phyloP scores from a whole-genome alignment of 768 basidiomycete species.

The Mrakia hoshinonis region DNA sequence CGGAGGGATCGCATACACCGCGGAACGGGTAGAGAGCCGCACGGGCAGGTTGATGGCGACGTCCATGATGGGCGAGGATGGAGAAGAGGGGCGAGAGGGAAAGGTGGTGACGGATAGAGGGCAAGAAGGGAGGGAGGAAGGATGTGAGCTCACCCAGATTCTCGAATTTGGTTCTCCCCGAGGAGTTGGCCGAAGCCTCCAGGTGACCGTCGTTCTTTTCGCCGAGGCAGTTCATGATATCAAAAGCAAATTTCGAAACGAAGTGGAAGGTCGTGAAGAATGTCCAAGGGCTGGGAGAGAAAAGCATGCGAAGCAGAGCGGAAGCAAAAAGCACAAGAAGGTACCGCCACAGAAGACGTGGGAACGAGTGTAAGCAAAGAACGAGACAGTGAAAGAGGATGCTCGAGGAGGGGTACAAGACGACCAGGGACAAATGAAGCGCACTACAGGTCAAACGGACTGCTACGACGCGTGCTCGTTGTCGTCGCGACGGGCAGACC shows the following conservation, averaged over 20 bases:
- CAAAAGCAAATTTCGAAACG: too few species aligned
- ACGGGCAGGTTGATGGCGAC: conserved; percentile 36
- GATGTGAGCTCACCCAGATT: not conserved
- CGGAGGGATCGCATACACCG: conserved; percentile 63
- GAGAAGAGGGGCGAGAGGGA: not conserved
- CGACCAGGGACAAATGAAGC: too few species aligned
- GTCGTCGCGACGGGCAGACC: conserved; percentile 15
- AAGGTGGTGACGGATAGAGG: not conserved
- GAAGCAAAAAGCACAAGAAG: not conserved
- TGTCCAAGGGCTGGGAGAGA: not conserved
- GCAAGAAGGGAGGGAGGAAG: not conserved
- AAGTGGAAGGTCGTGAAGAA: not conserved
- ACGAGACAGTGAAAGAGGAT: too few species aligned
- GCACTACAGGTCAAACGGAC: not conserved
- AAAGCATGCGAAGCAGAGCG: not conserved
- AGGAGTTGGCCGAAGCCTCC: too few species aligned
- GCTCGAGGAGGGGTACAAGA: too few species aligned
- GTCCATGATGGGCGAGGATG: conserved; percentile 25
- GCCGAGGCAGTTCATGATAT: not conserved
- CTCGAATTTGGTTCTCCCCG: too few species aligned
- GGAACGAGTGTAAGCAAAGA: not conserved
- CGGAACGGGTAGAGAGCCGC: conserved; percentile 60
- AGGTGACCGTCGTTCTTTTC: too few species aligned
- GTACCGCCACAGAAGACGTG: not conserved
- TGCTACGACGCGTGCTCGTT: not conserved